These are phyloP conservation scores for Sambucus nigra DNA, from an alignment of 129 eudicot genomes.

Conservation along the genomic window DNA sequence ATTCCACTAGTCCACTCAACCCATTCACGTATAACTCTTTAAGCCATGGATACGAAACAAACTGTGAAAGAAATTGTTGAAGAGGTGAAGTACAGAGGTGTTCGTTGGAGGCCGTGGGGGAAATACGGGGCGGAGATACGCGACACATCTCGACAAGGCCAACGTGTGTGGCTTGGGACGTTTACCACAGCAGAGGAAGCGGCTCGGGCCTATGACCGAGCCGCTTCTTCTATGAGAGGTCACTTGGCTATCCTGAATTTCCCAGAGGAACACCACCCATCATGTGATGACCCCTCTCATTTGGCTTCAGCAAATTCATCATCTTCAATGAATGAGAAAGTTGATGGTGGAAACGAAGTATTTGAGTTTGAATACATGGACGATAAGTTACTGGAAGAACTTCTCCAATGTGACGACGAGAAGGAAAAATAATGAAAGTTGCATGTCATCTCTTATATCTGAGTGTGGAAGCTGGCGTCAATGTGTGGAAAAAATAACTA, in stretches of 20 bases:
- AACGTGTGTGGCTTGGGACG: conserved; percentile 53
- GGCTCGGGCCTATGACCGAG: conserved; percentile 48
- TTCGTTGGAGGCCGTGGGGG: conserved; percentile 51
- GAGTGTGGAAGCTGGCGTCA: no score
- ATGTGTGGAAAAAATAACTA: no score
- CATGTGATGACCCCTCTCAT: conserved; percentile 19
- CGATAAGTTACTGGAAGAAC: conserved; percentile 42
- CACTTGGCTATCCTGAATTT: conserved; percentile 48
- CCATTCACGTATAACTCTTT: not conserved
- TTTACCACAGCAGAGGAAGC: conserved; percentile 45
- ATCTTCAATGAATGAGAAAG: not conserved
- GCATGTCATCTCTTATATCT: no score
- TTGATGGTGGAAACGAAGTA: conserved; percentile 18
- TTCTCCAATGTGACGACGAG: conserved; percentile 24
- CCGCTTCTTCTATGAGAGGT: conserved; percentile 49
- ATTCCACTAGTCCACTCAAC: not conserved
- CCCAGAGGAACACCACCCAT: conserved; percentile 36
- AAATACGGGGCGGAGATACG: conserved; percentile 58
- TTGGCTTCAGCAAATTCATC: conserved; percentile 14
- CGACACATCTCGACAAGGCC: conserved; percentile 37
- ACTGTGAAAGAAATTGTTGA: conserved; percentile 7
- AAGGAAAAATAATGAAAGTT: conserved; percentile 7
- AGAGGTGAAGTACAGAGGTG: conserved; percentile 45
- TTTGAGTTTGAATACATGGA: conserved; percentile 40
- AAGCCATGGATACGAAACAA: not conserved